These are phyloP conservation scores for Monilinia aucupariae DNA, from an alignment of 2,329 filamentous ascomycete species.

Conservation along the genomic window DNA sequence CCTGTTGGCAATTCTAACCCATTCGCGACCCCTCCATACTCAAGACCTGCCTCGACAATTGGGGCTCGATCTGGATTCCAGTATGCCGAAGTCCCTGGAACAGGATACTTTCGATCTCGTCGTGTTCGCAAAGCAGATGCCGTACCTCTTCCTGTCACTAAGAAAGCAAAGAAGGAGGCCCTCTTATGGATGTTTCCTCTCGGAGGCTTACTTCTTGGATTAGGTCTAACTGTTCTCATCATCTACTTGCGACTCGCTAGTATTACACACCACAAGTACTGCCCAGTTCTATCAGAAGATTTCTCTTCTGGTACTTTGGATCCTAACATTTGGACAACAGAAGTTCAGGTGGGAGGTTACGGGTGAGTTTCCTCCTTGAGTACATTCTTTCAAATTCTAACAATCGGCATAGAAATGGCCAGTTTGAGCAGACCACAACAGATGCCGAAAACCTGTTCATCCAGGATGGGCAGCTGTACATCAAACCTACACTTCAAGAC, in stretches of 20 bases:
- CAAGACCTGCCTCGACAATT: conserved; percentile 20
- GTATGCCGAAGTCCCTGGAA: conserved; percentile 20
- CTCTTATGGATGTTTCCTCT: conserved; percentile 75
- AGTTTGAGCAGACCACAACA: conserved; percentile 72
- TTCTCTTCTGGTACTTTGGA: conserved; percentile 29
- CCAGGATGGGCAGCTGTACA: conserved; percentile 61
- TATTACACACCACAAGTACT: conserved; percentile 70
- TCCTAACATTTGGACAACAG: conserved; percentile 43
- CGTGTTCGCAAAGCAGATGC: conserved; percentile 63
- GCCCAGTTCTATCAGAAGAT: conserved; percentile 53
- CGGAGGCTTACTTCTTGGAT: conserved; percentile 62
- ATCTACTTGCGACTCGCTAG: conserved; percentile 66
- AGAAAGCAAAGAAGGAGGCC: conserved; percentile 68
- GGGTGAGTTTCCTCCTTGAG: conserved; percentile 48
- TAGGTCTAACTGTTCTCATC: conserved; percentile 61
- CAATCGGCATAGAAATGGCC: conserved; percentile 56
- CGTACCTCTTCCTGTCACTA: conserved; percentile 67
- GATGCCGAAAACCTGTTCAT: conserved; percentile 70
- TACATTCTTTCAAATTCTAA: background rate
- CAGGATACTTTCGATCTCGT: conserved; percentile 64
- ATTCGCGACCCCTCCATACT: conserved; percentile 22
- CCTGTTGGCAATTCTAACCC: conserved; percentile 17
- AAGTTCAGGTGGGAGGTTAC: conserved; percentile 41
- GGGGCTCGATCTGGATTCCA: conserved; percentile 22
- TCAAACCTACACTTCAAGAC: conserved; percentile 75